Evolutionary conservation across 306 rosid species (phyloP).

Genomic region (Cucumis melo): DNA sequence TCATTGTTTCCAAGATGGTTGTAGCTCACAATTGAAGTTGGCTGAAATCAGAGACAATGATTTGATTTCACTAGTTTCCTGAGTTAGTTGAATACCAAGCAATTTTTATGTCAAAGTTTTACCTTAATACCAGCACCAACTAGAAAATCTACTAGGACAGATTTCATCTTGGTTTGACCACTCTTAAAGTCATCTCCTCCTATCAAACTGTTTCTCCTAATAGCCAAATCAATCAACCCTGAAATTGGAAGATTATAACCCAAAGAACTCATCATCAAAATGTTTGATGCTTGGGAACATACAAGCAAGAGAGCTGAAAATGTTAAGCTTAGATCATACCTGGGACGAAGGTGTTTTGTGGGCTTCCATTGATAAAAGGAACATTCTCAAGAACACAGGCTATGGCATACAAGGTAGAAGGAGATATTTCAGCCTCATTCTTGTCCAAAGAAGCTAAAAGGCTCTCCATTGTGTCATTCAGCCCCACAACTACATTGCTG

Average conservation of each 20-base stretch:
- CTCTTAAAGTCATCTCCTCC: slow-evolving; percentile 99
- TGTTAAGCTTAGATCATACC: slow-evolving; percentile 20
- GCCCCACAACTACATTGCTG: slow-evolving; percentile 65
- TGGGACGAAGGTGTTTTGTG: slow-evolving; percentile 94
- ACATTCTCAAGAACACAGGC: slow-evolving; percentile 75
- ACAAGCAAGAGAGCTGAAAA: neutral
- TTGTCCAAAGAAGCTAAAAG: slow-evolving; percentile 64
- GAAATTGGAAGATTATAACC: neutral
- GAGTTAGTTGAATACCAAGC: neutral
- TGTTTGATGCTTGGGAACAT: neutral
- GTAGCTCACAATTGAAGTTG: slow-evolving; percentile 97
- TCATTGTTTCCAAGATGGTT: slow-evolving; percentile 97
- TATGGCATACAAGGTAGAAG: slow-evolving; percentile 76
- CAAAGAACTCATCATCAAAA: neutral
- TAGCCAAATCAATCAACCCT: slow-evolving; percentile 85
- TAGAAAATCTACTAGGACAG: slow-evolving; percentile 89
- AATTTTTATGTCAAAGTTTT: neutral
- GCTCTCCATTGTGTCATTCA: slow-evolving; percentile 67
- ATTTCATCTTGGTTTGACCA: slow-evolving; percentile 98
- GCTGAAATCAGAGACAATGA: slow-evolving; percentile 23
- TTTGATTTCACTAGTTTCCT: neutral
- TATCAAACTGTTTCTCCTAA: slow-evolving; percentile 58
- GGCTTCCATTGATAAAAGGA: slow-evolving; percentile 95
- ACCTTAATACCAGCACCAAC: slow-evolving; percentile 99
- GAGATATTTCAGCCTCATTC: slow-evolving; percentile 90